These are phyloP conservation scores for Myxozyma melibiosi DNA, from an alignment of 805 yeast species.

Conservation along the genomic window DNA sequence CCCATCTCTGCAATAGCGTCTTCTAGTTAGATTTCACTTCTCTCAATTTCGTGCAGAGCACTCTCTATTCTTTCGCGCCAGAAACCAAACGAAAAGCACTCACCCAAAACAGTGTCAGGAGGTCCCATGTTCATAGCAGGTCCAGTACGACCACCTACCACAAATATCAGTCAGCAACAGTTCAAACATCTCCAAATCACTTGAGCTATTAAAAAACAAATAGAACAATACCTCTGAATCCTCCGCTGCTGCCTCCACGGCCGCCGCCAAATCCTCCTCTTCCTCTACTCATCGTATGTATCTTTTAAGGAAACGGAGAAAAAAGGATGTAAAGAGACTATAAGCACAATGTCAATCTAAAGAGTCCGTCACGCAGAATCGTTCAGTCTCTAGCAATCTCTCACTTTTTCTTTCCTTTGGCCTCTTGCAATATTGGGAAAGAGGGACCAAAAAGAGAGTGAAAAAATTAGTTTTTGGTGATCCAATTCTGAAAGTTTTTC, in stretches of 20 bases:
- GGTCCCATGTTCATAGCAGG: slow-evolving; percentile 86
- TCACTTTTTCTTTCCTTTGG: not conserved
- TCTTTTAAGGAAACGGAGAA: not conserved
- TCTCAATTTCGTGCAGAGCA: too few relatives aligned
- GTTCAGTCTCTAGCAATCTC: too few relatives aligned
- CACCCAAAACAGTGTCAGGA: slow-evolving; percentile 74
- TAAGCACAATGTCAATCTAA: not conserved
- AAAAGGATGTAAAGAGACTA: not conserved
- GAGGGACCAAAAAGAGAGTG: too few relatives aligned
- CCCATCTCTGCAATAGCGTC: slow-evolving; percentile 70
- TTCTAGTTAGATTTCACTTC: not conserved
- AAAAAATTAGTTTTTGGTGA: too few relatives aligned
- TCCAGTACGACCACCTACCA: slow-evolving; percentile 68
- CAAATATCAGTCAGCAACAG: not conserved
- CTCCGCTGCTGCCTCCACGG: slow-evolving; percentile 63
- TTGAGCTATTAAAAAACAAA: not conserved
- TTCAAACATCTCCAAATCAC: not conserved
- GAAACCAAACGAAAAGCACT: too few relatives aligned
- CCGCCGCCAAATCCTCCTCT: slow-evolving; percentile 56
- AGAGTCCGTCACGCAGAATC: not conserved
- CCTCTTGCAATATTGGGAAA: not conserved
- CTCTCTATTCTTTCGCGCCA: too few relatives aligned
- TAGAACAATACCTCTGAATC: slow-evolving; percentile 24
- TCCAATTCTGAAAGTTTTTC: not conserved
- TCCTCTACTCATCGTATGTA: slow-evolving; percentile 61